Evolutionary conservation across 306 rosid species (phyloP).

Genomic region (Psophocarpus tetragonolobus): DNA sequence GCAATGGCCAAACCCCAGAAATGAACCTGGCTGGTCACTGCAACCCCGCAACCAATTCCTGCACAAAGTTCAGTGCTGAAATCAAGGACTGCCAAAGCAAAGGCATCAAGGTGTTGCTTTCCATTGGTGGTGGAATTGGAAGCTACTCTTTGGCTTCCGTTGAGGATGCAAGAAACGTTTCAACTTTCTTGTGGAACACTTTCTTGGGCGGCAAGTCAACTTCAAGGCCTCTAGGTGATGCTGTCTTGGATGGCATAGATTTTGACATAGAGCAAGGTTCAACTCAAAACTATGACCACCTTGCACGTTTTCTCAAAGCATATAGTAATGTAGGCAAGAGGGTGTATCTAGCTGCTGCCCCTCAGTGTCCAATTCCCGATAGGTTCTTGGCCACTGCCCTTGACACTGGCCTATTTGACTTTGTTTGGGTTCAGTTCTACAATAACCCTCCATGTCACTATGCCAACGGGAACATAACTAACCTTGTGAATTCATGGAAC

Average conservation of each 20-base stretch:
- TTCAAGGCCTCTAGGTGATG: constrained; percentile 63
- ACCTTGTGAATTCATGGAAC: constrained; percentile 61
- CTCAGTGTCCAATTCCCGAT: constrained; percentile 86
- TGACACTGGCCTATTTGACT: constrained; percentile 58
- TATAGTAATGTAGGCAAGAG: constrained; percentile 19
- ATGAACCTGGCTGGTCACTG: constrained; percentile 77
- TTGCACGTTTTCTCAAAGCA: constrained; percentile 49
- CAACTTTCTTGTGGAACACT: constrained; percentile 55
- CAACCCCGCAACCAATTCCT: constrained; percentile 49
- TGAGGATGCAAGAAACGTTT: constrained; percentile 52
- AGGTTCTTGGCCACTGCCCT: constrained; percentile 50
- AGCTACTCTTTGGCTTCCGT: constrained; percentile 58
- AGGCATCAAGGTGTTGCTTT: constrained; percentile 65
- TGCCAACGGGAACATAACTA: constrained; percentile 46
- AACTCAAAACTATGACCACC: constrained; percentile 38
- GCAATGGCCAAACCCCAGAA: constrained; percentile 51
- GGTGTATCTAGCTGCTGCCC: constrained; percentile 70
- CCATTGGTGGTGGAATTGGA: constrained; percentile 68
- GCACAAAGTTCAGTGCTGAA: constrained; percentile 42
- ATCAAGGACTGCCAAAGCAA: constrained; percentile 58
- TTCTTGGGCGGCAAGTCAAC: constrained; percentile 73
- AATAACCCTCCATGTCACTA: constrained; percentile 53
- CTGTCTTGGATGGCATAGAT: constrained; percentile 73
- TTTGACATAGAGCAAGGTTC: constrained; percentile 76
- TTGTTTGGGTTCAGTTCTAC: constrained; percentile 65